Evolutionary conservation across 2,329 filamentous ascomycete species (phyloP), one percentile per base, ranked within the genome.

Genomic region (Diaporthe citriasiana): DNA sequence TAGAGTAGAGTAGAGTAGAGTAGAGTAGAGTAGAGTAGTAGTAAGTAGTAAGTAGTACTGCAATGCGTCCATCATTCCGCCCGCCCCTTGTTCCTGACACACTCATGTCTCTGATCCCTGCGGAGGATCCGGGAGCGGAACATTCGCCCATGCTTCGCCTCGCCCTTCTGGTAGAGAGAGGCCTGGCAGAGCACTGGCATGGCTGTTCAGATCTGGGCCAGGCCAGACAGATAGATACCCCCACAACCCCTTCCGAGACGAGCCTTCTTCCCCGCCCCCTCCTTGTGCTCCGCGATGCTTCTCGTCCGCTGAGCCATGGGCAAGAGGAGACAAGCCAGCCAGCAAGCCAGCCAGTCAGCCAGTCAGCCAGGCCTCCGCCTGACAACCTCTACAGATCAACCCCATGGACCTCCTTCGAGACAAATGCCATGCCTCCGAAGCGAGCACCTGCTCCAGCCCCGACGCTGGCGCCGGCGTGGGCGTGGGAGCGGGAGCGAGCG

Each of bases 371-470:
- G 19, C 33, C 17, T 33, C 70, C 15, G 40, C 60, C 45, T 53
- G 57, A 71, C 57, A 63, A 35, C 57, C 45, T 66, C 60, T 13
- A 50, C 60, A 33, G 19, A 35, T 50, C 60, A 19, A 50, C 60
- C 19, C 22, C 60, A 66, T 66, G 56, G 56, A 65, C 56, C 40
- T 72, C 42, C 70, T 51, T 45, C 70, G 56, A 50, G 70, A 63
- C 55, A 51, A 45, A 50, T 60, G 42, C 22, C 70, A 76, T 71
- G 71, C 74, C 47, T 77, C 74, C n/a, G 70, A 72, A 22, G 74
- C 72, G 22, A 75, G 76, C 25, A 76, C 72, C 47, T 65, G 50
- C 57, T 76, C 77, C 30, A 77, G 76, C 71, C 77, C 76, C 38
- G 76, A 76, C 42, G 60, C 60, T 66, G 60, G 60, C 60, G 42